Evolutionary conservation across 805 yeast genomes (phyloP).

Genomic region (Metschnikowia corniflorae): DNA sequence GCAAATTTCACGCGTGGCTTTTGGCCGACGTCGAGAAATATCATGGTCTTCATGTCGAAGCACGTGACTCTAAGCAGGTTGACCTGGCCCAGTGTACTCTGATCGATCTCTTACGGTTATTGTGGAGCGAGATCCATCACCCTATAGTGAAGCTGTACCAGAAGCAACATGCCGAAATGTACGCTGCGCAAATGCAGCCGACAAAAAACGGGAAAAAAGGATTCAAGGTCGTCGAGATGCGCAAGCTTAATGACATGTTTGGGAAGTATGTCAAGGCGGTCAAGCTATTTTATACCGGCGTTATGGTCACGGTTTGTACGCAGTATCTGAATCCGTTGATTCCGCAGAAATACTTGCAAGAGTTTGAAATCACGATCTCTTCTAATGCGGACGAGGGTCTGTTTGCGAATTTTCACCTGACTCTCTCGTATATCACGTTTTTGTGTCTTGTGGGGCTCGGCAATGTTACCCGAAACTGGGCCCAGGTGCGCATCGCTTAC

Average conservation of each 20-base stretch:
- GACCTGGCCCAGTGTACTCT: conserved; percentile 33
- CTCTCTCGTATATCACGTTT: conserved; percentile 12
- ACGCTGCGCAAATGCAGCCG: conserved; percentile 16
- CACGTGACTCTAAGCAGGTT: conserved; percentile 7
- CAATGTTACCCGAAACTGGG: conserved; percentile 15
- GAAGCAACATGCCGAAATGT: conserved; percentile 29
- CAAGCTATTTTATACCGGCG: conserved; percentile 43
- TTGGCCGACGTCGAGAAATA: conserved; percentile 33
- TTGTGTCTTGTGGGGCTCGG: conserved; percentile 19
- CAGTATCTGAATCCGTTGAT: conserved; percentile 33
- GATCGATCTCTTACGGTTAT: conserved; percentile 35
- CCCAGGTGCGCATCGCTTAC: conserved; percentile 10
- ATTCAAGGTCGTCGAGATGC: conserved; percentile 46
- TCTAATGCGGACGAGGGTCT: not conserved
- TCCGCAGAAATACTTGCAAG: conserved; percentile 31
- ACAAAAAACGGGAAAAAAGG: conserved; percentile 13
- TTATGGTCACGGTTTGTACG: conserved; percentile 40
- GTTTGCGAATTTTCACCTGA: conserved; percentile 13
- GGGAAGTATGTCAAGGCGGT: conserved; percentile 47
- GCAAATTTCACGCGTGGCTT: conserved; percentile 44
- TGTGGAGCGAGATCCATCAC: conserved; percentile 63
- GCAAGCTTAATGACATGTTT: conserved; percentile 52
- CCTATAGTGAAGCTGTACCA: conserved; percentile 61
- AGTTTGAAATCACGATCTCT: conserved; percentile 21
- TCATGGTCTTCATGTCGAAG: conserved; percentile 4